These are phyloP conservation scores for Amylostereum areolatum DNA, from an alignment of 1,284 basidiomycete genomes.

Conservation along the genomic window DNA sequence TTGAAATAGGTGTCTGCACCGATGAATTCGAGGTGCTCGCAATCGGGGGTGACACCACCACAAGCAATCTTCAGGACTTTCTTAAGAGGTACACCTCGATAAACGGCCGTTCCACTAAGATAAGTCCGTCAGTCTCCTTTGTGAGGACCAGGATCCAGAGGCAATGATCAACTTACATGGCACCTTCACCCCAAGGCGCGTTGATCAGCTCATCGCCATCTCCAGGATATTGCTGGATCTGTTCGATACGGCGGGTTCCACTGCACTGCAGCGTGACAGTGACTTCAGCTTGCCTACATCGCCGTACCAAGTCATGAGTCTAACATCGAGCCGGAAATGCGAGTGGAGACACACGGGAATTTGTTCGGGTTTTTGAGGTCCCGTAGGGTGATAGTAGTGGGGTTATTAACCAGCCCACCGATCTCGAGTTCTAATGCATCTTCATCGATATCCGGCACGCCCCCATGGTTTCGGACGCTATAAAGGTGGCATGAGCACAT, in stretches of 20 bases:
- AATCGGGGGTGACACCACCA: constrained; percentile 42
- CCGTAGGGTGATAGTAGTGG: constrained; percentile 36
- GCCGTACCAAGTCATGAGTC: no score
- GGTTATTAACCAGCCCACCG: constrained; percentile 41
- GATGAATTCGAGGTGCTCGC: constrained; percentile 49
- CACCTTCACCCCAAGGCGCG: constrained; percentile 52
- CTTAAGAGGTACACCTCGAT: constrained; percentile 47
- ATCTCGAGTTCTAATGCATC: constrained; percentile 41
- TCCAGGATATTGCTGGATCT: constrained; percentile 49
- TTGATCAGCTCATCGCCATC: constrained; percentile 54
- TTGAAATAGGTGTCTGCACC: constrained; percentile 58
- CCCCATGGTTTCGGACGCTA: constrained; percentile 44
- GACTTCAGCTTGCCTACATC: constrained; percentile 38
- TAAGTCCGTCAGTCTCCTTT: no score
- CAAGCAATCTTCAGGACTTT: constrained; percentile 48
- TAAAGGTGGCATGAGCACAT: not conserved
- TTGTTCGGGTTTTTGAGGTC: constrained; percentile 39
- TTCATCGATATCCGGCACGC: constrained; percentile 38
- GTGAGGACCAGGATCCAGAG: no score
- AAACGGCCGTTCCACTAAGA: constrained; percentile 26
- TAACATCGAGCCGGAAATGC: not conserved
- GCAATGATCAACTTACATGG: constrained; percentile 32
- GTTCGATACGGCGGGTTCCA: constrained; percentile 48
- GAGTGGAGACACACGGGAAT: constrained; percentile 33
- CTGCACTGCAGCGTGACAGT: constrained; percentile 52